Evolutionary conservation across 768 basidiomycete genomes (phyloP).

Genomic region (Favolaschia claudopus): DNA sequence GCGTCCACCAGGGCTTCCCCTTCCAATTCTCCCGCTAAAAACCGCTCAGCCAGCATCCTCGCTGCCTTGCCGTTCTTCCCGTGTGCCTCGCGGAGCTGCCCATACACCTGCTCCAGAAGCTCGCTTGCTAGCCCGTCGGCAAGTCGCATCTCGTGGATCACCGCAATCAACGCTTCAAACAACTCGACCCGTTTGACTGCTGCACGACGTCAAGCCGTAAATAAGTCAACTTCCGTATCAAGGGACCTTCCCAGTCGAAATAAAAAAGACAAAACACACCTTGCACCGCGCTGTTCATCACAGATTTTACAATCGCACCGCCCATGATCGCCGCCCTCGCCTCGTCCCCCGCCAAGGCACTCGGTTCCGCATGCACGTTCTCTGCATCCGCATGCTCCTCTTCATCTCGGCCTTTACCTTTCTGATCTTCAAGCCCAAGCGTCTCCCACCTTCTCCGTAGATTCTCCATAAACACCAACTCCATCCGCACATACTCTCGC

Average conservation of each 20-base stretch:
- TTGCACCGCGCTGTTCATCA: constrained; percentile 77
- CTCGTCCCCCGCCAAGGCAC: constrained; percentile 53
- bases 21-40: constrained; percentile 36
- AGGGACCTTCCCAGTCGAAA: not conserved
- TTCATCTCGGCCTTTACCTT: constrained; percentile 39
- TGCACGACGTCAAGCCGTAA: constrained; percentile 31
- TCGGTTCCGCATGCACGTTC: constrained; percentile 38
- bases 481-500: constrained; percentile 92
- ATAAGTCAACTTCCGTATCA: not conserved
- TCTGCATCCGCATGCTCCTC: constrained; percentile 31
- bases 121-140: constrained; percentile 38
- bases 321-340: constrained; percentile 75
- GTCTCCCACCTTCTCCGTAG: constrained; percentile 81
- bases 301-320: constrained; percentile 81
- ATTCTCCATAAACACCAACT: constrained; percentile 84
- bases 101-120: constrained; percentile 48
- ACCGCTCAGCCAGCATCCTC: constrained; percentile 43
- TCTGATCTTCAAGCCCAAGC: constrained; percentile 68
- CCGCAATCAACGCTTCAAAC: constrained; percentile 46
- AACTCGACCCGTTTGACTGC: constrained; percentile 52
- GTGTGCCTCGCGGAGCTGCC: constrained; percentile 39
- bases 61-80: constrained; percentile 46
- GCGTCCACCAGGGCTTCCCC: constrained; percentile 48
- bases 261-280: constrained; percentile 48
- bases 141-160: constrained; percentile 45